Evolutionary conservation across 257 asterid genomes (phyloP).

Genomic region (Scutellaria minor): DNA sequence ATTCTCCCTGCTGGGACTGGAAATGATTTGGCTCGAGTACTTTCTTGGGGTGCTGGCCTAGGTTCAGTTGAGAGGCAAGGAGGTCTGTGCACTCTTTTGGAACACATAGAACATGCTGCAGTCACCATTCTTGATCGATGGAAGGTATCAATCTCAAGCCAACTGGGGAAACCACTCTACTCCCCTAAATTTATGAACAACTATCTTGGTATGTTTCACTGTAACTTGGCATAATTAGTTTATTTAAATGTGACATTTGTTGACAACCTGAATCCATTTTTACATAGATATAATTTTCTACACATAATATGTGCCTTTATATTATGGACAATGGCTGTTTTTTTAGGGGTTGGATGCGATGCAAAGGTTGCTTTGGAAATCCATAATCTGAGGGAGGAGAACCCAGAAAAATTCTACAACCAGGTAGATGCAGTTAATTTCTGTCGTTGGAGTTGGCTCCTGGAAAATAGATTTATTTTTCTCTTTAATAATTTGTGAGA

Average conservation of each 20-base stretch:
- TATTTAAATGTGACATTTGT: conserved; percentile 17
- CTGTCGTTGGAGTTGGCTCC: conserved; percentile 20
- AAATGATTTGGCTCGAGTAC: conserved; percentile 97
- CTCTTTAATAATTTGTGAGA: not conserved
- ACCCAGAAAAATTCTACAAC: conserved; percentile 97
- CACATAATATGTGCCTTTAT: not conserved
- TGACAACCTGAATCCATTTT: conserved; percentile 27
- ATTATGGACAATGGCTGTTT: conserved; percentile 27
- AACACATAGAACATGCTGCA: conserved; percentile 95
- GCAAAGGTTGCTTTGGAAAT: conserved; percentile 99
- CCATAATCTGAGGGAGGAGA: conserved; percentile 97
- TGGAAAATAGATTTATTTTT: conserved; percentile 18
- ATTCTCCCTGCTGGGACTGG: conserved; percentile 99
- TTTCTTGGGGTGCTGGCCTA: conserved; percentile 96
- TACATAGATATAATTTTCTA: conserved; percentile 2
- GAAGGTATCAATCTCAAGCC: conserved; percentile 75
- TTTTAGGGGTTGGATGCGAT: conserved; percentile 98
- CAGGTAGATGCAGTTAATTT: conserved; percentile 59
- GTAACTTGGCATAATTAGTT: conserved; percentile 23
- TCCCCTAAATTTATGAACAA: conserved; percentile 84
- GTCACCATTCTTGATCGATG: conserved; percentile 98
- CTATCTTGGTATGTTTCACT: conserved; percentile 76
- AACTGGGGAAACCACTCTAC: conserved; percentile 68
- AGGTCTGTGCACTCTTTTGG: conserved; percentile 83
- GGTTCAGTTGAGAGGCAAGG: conserved; percentile 99